phyloP scores from a whole-genome alignment of 768 basidiomycete genomes.

The Tylopilus plumbeoviolaceoides region DNA sequence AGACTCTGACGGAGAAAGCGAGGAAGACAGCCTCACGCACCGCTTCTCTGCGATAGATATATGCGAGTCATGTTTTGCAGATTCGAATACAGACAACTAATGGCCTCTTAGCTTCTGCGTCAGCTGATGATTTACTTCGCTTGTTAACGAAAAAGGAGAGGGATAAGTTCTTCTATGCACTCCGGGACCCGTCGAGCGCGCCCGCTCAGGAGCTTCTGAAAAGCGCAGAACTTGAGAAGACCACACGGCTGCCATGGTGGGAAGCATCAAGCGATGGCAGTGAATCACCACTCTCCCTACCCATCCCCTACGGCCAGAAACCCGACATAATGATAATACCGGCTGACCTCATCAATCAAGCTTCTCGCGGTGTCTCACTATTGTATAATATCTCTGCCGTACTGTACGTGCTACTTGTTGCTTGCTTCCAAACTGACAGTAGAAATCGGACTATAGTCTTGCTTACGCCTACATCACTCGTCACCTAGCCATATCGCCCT shows the following conservation, averaged over 20 bases:
- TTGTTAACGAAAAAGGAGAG: conserved; percentile 59
- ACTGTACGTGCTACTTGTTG: conserved; percentile 44
- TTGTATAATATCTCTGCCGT: conserved; percentile 68
- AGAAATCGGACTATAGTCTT: conserved; percentile 39
- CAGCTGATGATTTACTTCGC: conserved; percentile 57
- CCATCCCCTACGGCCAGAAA: conserved; percentile 31
- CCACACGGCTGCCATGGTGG: conserved; percentile 74
- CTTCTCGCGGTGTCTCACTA: conserved; percentile 39
- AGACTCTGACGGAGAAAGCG: conserved; percentile 36
- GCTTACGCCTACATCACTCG: conserved; percentile 68
- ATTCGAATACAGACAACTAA: neutral
- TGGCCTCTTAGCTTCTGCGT: conserved; percentile 43
- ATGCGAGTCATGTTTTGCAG: conserved; percentile 38
- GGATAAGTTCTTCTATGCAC: conserved; percentile 51
- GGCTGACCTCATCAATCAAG: conserved; percentile 37
- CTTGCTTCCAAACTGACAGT: neutral
- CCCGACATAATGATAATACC: conserved; percentile 49
- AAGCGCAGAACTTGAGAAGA: conserved; percentile 49
- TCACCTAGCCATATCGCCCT: conserved; percentile 53
- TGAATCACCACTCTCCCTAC: neutral
- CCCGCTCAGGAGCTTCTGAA: conserved; percentile 57
- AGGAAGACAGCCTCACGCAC: conserved; percentile 41
- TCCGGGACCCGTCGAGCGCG: conserved; percentile 60
- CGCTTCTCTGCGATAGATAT: conserved; percentile 59
- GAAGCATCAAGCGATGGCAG: conserved; percentile 28